Base-by-base conservation (phyloP, 2,329 filamentous ascomycete genomes). In the Colletotrichum liriopes region DNA sequence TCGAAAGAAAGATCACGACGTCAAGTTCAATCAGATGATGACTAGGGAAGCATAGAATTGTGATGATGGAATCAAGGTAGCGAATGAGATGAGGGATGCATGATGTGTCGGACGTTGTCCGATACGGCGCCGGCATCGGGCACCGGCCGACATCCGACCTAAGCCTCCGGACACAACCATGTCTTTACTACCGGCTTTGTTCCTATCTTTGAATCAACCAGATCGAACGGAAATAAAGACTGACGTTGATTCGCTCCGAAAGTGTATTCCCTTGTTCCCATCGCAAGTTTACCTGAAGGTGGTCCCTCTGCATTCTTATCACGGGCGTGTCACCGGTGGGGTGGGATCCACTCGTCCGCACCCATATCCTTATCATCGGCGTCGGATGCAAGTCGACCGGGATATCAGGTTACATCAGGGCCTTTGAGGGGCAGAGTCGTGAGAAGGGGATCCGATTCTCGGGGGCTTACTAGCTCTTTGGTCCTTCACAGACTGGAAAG, bases 121-220 rank as follows among this genome's bases (percentile, higher is more conserved):
- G 65, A 64, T 59, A 6, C 51, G 65, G 58, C 45, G 59, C 58
- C 59, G 59, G 65, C 65, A 68, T 64, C 59, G 65, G 59, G 65
- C n/a, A 9, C 18, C 32, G 39, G 59, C 65, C 65, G 49, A 68
- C 29, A 16, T 29, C 32, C 20, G 18, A 56, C 58, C 39, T 49
- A 23, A 54, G 35, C 0, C 37, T 41, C 6, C 26, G 49, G 29
- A 45, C 16, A 32, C 12, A 37, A 12, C 8, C 23, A 23, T 16
- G 3, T 35, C n/a, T 9, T 61, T 14, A 12, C n/a, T 12, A 8
- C 16, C 6, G 39, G 39, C 41, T 1, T 32, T 14, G 3, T 26
- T 9, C 51, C 39, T 35, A 26, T 32, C 18, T 32, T 20, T 29
- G 20, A 16, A 18, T 51, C 18, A 49, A 55, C 20, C n/a, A 56